phyloP scores from a whole-genome alignment of 106 monocot species.

The Narthecium ossifragum region DNA sequence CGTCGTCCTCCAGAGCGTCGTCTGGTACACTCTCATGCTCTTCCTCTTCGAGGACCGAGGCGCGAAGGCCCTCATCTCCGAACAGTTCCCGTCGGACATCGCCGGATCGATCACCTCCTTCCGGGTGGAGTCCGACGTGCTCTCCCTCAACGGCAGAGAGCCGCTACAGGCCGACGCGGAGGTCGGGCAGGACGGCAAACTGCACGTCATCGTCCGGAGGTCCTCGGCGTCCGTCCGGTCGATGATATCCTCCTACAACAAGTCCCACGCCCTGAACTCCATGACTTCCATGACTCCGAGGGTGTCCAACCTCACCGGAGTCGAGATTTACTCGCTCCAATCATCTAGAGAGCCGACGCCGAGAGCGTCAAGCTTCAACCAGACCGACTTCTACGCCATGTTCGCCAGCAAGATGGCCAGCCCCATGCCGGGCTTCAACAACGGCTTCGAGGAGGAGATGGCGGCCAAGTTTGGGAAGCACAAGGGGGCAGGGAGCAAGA shows the following conservation, averaged over 20 bases:
- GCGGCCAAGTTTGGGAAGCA: constrained; percentile 6
- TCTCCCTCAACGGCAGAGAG: constrained; percentile 44
- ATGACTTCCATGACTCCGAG: constrained; percentile 33
- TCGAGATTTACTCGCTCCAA: constrained; percentile 58
- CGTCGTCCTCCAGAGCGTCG: constrained; percentile 36
- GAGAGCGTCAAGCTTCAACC: constrained; percentile 67
- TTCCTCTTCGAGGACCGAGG: constrained; percentile 52
- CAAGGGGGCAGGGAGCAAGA: constrained; percentile 17
- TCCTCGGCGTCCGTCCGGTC: constrained; percentile 21
- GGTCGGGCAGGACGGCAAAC: constrained; percentile 40
- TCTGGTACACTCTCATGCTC: constrained; percentile 52
- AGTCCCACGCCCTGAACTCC: constrained; percentile 11
- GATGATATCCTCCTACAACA: constrained; percentile 12
- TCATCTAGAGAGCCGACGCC: constrained; percentile 66
- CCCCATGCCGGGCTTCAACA: constrained; percentile 14
- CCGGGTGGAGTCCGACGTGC: constrained; percentile 43
- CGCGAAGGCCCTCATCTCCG: constrained; percentile 28
- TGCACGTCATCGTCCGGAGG: constrained; percentile 36
- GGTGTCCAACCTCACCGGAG: constrained; percentile 39
- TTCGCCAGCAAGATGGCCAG: constrained; percentile 37
- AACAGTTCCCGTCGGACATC: constrained; percentile 45
- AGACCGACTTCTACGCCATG: constrained; percentile 67
- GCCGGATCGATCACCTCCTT: constrained; percentile 43
- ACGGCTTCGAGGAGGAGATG: constrained; percentile 20
- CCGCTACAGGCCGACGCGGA: constrained; percentile 47